Base-by-base conservation (phyloP, 768 basidiomycete species). In the Rhodotorula toruloides region DNA sequence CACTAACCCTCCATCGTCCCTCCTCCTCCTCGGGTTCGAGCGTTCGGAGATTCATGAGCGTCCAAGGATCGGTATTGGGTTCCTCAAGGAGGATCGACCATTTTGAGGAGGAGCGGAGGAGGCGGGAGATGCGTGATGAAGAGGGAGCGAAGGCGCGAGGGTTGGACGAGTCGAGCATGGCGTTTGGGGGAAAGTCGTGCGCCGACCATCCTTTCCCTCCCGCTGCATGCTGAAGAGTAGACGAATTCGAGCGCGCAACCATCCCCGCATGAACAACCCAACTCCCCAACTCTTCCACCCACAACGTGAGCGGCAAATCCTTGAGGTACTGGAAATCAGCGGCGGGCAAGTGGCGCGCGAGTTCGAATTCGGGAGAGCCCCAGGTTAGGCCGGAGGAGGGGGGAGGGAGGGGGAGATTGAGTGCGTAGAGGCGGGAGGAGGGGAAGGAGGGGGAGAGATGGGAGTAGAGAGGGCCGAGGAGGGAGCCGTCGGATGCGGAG, bases 181-280 rank as follows among this genome's bases (percentile, higher is more conserved):
- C 19, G n/a, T n/a, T n/a, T n/a, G n/a, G n/a, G 19, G 61, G 53
- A 8, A 55, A 42, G 4, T 17, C 4, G 12, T 14, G 27, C 1
- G 44, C 46, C 27, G 61, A 25, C n/a, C n/a, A n/a, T n/a, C n/a
- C n/a, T 4, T 4, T 27, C 25, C 53, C 27, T 27, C 5, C 9
- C 3, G n/a, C 4, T 7, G 5, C 8, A 16, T 4, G 68, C n/a
- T 14, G 50, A 22, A 17, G 59, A 0, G 7, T 58, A 54, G 47
- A 36, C 21, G 29, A 34, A 14, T 2, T 11, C 4, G 70, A 25
- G 65, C 70, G 67, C 0, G 70, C 65, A 4, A 71, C 70, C 49
- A 71, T 47, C 14, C 71, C 71, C 22, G 71, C 71, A 37, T 72
- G 71, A 10, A 72, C 71, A 52, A 72, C 48, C 50, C 54, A 68